Evolutionary conservation across 2,329 filamentous ascomycete genomes (phyloP), one percentile per base, ranked within the genome.

Genomic region (Paecilomyces sp.): DNA sequence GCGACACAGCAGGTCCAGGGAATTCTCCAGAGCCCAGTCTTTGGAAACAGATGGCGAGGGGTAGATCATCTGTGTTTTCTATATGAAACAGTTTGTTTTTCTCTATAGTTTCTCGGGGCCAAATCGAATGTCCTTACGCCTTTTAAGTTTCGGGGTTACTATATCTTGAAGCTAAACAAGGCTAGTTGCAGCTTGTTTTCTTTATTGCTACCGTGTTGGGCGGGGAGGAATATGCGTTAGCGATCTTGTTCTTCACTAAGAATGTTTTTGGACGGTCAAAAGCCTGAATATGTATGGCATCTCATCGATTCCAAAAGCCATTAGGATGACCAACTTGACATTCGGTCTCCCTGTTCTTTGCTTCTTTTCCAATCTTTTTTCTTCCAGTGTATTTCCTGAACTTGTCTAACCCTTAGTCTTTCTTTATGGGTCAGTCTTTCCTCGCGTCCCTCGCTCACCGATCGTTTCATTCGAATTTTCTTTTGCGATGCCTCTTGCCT

Each of bases 11-110:
- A 62, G 62, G 3, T 55, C 64, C 24, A 63, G 63, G 15, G 63
- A 66, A 30, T 60, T 68, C 34, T 68, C 68, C 7, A 62, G 72
- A 56, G 70, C 70, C 55, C 70, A 68, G 34, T 76, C 75, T 51
- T 67, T 71, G 54, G 73, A 75, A 63, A 66, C 69, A 1, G 70
- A 67, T 60, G 51, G 51, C 7, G 51, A 53, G 22, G 51, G 51
- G 28, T 53, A 53, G 51, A 28, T 36, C 31, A 25, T 22, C 31
- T 34, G 11, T 31, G n/a, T 58, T 54, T 36, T 54, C 50, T 53
- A 56, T 57, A 34, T 47, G 47, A 47, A 25, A 1, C 15, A 57
- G 55, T 31, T 55, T 12, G 28, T 57, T 52, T 36, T n/a, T 15
- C 28, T 61, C 13, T 22, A 1, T 22, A 28, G 52, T 33, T 60